These are phyloP conservation scores for Dalbergia cultrata DNA, from an alignment of 306 rosid genomes.

Conservation along the genomic window DNA sequence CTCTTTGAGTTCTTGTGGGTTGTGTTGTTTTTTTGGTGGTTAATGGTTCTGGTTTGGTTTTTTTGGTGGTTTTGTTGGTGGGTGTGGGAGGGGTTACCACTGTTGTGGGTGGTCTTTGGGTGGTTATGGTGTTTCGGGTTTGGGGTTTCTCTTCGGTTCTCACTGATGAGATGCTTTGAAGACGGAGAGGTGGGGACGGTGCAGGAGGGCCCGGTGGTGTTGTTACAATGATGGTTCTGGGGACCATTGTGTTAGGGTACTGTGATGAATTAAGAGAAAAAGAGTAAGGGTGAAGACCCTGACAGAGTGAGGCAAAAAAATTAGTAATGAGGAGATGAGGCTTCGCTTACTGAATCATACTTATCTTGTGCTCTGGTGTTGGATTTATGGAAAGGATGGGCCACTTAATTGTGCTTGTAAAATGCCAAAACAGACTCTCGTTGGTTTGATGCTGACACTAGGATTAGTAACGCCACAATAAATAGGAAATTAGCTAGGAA, in stretches of 20 bases:
- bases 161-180: slow-evolving; percentile 44
- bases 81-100: neutral
- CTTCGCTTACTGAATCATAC: neutral
- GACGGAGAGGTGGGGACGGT: slow-evolving; percentile 24
- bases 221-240: slow-evolving; percentile 44
- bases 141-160: slow-evolving; percentile 55
- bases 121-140: slow-evolving; percentile 15
- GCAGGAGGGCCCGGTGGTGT: neutral
- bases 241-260: slow-evolving; percentile 33
- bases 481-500: neutral
- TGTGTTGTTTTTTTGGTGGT: neutral
- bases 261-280: neutral
- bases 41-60: neutral
- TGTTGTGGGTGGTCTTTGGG: neutral
- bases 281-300: neutral
- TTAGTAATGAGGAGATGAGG: slow-evolving; percentile 39
- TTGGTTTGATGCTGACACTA: neutral
- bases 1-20: neutral
- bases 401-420: neutral
- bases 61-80: slow-evolving; percentile 7
- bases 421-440: neutral
- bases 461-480: neutral
- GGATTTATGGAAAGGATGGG: neutral
- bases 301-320: neutral
- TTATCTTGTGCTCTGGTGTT: neutral